These are phyloP conservation scores for Metschnikowia noctiluminum DNA, from an alignment of 805 yeast genomes.

Conservation along the genomic window DNA sequence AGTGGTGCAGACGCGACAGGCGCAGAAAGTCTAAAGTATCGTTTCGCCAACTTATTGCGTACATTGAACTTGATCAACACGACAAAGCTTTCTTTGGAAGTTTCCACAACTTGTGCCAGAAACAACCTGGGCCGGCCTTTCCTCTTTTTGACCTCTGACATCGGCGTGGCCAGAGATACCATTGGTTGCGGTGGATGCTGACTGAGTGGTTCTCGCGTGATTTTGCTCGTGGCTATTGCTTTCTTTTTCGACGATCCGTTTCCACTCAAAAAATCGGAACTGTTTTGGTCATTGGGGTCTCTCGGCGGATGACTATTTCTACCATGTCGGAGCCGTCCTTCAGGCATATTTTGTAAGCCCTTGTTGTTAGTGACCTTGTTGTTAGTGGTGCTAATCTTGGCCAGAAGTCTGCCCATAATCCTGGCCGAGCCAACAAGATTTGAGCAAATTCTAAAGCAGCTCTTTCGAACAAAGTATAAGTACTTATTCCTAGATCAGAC, in stretches of 20 bases:
- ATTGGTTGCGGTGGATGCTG: too few species aligned
- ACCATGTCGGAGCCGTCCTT: conserved; percentile 13
- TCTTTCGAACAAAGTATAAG: too few species aligned
- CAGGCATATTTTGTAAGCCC: conserved; percentile 16
- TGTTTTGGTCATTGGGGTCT: neutral
- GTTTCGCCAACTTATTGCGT: conserved; percentile 12
- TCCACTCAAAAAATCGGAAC: too few species aligned
- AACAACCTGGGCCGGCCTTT: conserved; percentile 16
- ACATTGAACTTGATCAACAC: conserved; percentile 14
- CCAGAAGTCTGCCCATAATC: conserved; percentile 13
- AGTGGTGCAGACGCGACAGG: conserved; percentile 2
- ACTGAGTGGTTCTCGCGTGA: too few species aligned
- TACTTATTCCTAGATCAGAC: too few species aligned
- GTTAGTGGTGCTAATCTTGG: conserved; percentile 18
- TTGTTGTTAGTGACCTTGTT: conserved; percentile 20
- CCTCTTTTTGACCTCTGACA: neutral
- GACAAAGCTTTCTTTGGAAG: neutral
- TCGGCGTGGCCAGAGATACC: too few species aligned
- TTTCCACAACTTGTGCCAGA: conserved; percentile 7
- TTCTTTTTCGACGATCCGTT: too few species aligned
- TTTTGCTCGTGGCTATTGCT: too few species aligned
- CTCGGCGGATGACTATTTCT: neutral
- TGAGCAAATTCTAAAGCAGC: too few species aligned
- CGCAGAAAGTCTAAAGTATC: conserved; percentile 3
- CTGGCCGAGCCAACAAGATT: too few species aligned